Conservation (phyloP, 1,284 basidiomycete species). For the Heimioporus punctisporus region DNA sequence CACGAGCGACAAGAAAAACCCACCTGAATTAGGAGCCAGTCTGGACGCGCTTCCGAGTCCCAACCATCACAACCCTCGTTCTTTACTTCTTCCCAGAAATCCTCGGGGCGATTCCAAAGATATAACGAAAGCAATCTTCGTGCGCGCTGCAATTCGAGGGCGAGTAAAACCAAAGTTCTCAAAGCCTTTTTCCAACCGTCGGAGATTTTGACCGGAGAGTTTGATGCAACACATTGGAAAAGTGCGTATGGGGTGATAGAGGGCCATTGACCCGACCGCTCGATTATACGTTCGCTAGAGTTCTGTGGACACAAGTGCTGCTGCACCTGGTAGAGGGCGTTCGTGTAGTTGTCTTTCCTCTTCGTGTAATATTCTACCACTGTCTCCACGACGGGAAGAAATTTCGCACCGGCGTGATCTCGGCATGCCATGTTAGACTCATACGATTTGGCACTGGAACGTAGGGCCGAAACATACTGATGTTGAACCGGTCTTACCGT, state of each 20-base stretch:
- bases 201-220: conserved; percentile 1
- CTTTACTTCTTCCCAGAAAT: no score
- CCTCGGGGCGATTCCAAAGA: conserved; percentile 14
- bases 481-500: background rate
- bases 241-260: conserved; percentile 19
- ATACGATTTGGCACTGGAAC: background rate
- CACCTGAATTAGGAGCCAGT: no score
- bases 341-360: background rate
- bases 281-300: no score
- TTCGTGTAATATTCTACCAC: conserved; percentile 5
- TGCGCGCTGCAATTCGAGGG: conserved; percentile 15
- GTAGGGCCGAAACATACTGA: background rate
- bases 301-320: no score
- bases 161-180: conserved; percentile 20
- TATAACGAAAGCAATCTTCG: conserved; percentile 5
- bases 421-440: background rate
- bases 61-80: no score
- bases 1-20: no score
- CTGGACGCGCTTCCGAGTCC: no score
- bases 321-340: no score
- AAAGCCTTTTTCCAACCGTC: conserved; percentile 31
- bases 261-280: no score
- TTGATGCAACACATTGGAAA: conserved; percentile 24
- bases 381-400: conserved; percentile 7
- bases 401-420: no score